These are phyloP conservation scores for Vitellaria paradoxa DNA, from an alignment of 179 eudicot genomes.

Conservation along the genomic window DNA sequence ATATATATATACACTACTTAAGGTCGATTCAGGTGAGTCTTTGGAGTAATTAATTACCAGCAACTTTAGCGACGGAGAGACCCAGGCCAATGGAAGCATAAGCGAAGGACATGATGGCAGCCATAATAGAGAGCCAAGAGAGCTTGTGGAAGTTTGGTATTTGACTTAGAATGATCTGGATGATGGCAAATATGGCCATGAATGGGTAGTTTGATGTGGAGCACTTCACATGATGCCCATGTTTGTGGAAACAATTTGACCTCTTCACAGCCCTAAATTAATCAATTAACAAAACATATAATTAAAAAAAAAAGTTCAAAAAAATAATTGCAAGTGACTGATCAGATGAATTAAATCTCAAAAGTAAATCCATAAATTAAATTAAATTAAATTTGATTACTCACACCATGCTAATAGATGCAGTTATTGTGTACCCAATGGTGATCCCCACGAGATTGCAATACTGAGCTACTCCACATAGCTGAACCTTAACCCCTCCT, in stretches of 20 bases:
- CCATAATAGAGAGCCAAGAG: too few relatives aligned
- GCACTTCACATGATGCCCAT: conserved; percentile 56
- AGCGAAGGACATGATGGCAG: too few relatives aligned
- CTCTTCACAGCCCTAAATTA: conserved; percentile 56
- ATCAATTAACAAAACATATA: too few relatives aligned
- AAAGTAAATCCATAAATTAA: not conserved
- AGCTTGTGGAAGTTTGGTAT: too few relatives aligned
- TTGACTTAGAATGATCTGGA: too few relatives aligned
- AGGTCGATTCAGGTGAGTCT: too few relatives aligned
- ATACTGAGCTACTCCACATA: conserved; percentile 91
- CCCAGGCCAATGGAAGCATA: too few relatives aligned
- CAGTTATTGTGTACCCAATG: conserved; percentile 88
- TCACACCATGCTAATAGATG: conserved; percentile 94
- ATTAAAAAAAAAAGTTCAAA: too few relatives aligned
- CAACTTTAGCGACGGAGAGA: not conserved
- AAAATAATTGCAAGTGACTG: not conserved
- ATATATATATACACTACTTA: too few relatives aligned
- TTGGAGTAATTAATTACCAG: too few relatives aligned
- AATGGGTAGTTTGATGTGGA: conserved; percentile 29
- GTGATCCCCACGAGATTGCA: conserved; percentile 72
- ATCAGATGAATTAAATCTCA: not conserved
- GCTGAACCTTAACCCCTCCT: conserved; percentile 76
- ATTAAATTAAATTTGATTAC: conserved; percentile 20
- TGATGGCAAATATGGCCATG: too few relatives aligned
- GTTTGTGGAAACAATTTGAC: conserved; percentile 77